Base-by-base conservation (phyloP, 73 alveolate species). In the Effrenium voratum region DNA sequence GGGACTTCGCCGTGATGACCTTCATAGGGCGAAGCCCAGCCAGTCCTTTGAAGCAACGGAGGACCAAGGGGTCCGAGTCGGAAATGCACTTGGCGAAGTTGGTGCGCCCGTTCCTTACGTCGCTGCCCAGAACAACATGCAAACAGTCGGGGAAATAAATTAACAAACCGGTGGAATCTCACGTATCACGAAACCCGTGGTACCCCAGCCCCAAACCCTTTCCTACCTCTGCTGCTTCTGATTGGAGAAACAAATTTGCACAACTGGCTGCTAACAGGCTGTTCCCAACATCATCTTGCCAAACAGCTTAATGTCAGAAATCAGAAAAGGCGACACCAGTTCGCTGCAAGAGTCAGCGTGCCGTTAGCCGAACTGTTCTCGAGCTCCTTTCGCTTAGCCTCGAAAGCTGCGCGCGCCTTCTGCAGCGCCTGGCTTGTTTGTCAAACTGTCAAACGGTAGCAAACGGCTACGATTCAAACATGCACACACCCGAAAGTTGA, bases 71-170 rank as follows among this genome's bases (percentile, higher is more conserved):
- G 46, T 81, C 91, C 13, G 68, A 30, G 1, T 70, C 30, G 73
- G 50, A 0, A 28, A 81, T 47, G 91, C 91, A 81, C 91, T 81
- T 81, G 72, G 91, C 91, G 47, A 81, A 47, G 50, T 47, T 81
- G 34, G 91, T 81, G 49, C 91, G 91, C 8, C 91, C 91, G 1
- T n/a, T n/a, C 91, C 91, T 81, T 36, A 79, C 24, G 57, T 24
- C 19, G 47, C 30, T 5, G 49, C 19, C 2, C 6, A 5, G 28
- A 28, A 38, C 47, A 34, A 30, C 26, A 30, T 5, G 36, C 86
- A 59, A n/a, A 6, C 34, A n/a, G 34, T 4, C 81, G 34, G 6
- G 46, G 6, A 32, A 70, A 52, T 52, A 52, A 52, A 52, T 8
- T 19, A 8, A 52, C 19, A 52, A 52, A 52, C 63, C 19, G 63